Percentiles rank a stretch among this genome's conserved stretches.
Evolutionary conservation across 257 asterid species (phyloP).

Genomic region (Solanum piurae): DNA sequence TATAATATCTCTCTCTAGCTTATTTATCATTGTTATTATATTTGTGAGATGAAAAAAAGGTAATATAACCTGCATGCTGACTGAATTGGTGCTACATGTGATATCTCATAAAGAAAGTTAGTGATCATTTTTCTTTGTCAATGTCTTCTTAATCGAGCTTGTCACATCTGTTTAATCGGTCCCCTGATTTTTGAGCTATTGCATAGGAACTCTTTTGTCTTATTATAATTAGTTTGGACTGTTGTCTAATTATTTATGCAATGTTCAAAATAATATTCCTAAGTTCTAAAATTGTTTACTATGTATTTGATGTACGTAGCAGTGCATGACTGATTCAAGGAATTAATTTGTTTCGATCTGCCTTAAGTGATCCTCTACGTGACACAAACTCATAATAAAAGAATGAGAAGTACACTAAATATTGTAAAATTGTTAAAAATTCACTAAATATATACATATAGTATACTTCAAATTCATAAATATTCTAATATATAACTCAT

Average conservation of each 20-base stretch:
- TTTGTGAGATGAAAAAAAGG: background rate
- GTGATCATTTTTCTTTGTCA: background rate
- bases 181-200: too few relatives aligned
- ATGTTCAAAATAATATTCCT: background rate
- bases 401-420: background rate
- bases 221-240: background rate
- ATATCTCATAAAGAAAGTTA: background rate
- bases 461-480: background rate
- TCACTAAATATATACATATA: background rate
- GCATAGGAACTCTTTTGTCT: background rate
- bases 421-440: too few relatives aligned
- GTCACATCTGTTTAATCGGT: fast-evolving
- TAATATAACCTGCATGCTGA: fast-evolving
- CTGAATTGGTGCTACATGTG: fast-evolving
- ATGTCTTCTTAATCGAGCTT: background rate
- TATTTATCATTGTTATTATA: background rate
- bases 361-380: background rate
- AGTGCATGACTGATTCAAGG: background rate
- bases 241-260: background rate
- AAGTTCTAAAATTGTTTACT: background rate
- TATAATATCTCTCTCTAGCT: background rate
- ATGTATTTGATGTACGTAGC: background rate
- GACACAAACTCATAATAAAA: background rate
- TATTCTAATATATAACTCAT: background rate
- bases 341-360: background rate